Base-by-base conservation (phyloP, 768 basidiomycete species). In the Pleurotus cornucopiae region DNA sequence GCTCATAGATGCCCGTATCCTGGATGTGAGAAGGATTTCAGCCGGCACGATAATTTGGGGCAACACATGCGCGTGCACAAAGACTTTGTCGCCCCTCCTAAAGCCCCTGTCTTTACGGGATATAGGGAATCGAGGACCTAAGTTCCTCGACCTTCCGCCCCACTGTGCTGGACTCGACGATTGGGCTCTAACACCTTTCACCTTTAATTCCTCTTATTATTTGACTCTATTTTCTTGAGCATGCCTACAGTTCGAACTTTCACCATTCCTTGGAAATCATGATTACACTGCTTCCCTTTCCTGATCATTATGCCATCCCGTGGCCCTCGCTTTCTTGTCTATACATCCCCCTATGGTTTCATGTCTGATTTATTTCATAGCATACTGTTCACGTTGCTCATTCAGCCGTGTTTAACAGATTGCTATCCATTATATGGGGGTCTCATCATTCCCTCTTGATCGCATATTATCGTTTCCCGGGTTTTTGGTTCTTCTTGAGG, bases 31-130 rank as follows among this genome's bases (percentile, higher is more conserved):
- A 92, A 91, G 75, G 85, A 84, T 60, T 94, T 94, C 66, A 89
- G 86, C 64, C 78, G 93, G 47, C 89, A 90, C 63, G 93, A 94
- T 68, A 94, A 94, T 66, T 81, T 94, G 46, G 84, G 85, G 45
- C 92, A 94, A 70, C 92, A 94, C 64, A 86, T 89, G 85, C 85
- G 88, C 47, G 87, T 92, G 43, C 91, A 93, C 71, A 80, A 79
- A 62, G 77, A 78, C 57, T 79, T 71, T 56, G 68, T 73, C n/a
- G 69, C 71, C 26, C 64, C 67, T 21, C 51, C 34, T 21, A 52
- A 52, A 37, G 40, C 14, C 12, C 21, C 49, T 13, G 11, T 20
- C 13, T 40, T 52, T 41, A 39, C 51, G 11, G 51, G 51, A 52
- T 52, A 52, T n/a, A 38, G 51, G 23, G 38, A 40, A 14, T 20